Evolutionary conservation across 2,329 filamentous ascomycete species (phyloP), one percentile per base, ranked within the genome.

Genomic region (Alternaria conjuncta): DNA sequence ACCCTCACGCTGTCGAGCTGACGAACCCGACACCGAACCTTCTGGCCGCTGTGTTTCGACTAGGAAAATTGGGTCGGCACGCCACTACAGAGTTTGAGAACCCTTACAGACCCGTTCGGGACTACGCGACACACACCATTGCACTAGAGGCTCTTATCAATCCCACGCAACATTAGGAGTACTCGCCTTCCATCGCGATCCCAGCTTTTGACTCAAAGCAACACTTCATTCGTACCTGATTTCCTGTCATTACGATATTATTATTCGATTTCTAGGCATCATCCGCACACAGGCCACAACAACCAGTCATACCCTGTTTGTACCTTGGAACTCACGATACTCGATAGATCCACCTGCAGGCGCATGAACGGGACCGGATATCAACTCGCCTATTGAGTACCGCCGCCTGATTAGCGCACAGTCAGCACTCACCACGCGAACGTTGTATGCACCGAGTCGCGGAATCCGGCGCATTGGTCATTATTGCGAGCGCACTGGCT

Each of bases 41-140:
- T 79, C 75, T 79, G 72, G 75, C 73, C 75, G 60, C 54, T 63
- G 63, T 57, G 55, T 59, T 58, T 64, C 63, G 62, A 64, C 60
- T 64, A 68, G 68, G 55, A 72, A 73, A 73, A 74, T 41, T 67
- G 71, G 71, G 64, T 51, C 71, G 63, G 53, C 50, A 61, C 67
- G 64, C 68, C 61, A 67, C 64, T 57, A 55, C 63, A 69, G 57
- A 63, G 36, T 57, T 56, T 67, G 63, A 55, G 58, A 66, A 59
- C 60, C 69, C 62, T 67, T 56, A 57, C 56, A 60, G 54, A 61
- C 54, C 57, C 54, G 59, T 61, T 58, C 54, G 56, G 60, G 58
- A 61, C 63, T 63, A 57, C 61, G 60, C 61, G 64, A 47, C 45
- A 47, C 45, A 47, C 63, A 63, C 61, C 55, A 41, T 41, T 65